Percentiles rank a stretch among this genome's conserved stretches.
Conservation (phyloP, 306 rosid genomes). For the Begonia fuchsioides region DNA sequence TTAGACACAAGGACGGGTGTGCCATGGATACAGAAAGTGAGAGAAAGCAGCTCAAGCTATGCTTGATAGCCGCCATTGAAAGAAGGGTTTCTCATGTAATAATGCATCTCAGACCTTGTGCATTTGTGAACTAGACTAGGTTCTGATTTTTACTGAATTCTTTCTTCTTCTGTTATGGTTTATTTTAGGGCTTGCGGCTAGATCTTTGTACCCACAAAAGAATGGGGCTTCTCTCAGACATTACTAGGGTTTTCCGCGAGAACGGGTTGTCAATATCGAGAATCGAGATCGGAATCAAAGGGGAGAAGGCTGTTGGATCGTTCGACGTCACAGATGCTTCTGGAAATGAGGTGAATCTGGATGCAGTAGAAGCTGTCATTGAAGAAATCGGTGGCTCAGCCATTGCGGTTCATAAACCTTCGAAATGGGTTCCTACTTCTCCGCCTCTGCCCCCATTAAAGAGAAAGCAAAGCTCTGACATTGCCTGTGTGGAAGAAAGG, state of each 20-base stretch:
- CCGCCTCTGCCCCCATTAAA: conserved; percentile 11
- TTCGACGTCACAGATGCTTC: conserved; percentile 51
- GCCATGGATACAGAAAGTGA: conserved; percentile 30
- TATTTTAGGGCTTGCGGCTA: conserved; percentile 51
- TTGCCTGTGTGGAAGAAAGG: conserved; percentile 8
- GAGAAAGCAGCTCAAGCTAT: conserved; percentile 33
- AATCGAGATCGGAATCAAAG: conserved; percentile 32
- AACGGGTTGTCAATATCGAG: conserved; percentile 55
- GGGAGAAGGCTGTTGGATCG: conserved; percentile 50
- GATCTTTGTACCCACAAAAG: conserved; percentile 40
- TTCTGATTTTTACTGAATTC: neutral
- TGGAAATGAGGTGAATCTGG: conserved; percentile 35
- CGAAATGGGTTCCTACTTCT: conserved; percentile 10
- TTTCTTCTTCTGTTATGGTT: too few species aligned
- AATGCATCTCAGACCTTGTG: neutral
- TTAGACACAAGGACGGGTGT: conserved; percentile 36
- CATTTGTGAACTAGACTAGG: neutral
- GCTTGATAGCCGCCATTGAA: conserved; percentile 70
- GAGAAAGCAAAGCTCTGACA: neutral
- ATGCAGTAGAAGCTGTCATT: conserved; percentile 29
- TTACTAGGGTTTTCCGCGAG: conserved; percentile 55
- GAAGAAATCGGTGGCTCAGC: conserved; percentile 52
- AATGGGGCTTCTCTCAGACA: conserved; percentile 46
- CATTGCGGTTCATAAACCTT: conserved; percentile 28
- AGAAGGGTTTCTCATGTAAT: conserved; percentile 71